Evolutionary conservation across 495 filamentous ascomycete genomes (phyloP).

Genomic region (Podospora didyma): DNA sequence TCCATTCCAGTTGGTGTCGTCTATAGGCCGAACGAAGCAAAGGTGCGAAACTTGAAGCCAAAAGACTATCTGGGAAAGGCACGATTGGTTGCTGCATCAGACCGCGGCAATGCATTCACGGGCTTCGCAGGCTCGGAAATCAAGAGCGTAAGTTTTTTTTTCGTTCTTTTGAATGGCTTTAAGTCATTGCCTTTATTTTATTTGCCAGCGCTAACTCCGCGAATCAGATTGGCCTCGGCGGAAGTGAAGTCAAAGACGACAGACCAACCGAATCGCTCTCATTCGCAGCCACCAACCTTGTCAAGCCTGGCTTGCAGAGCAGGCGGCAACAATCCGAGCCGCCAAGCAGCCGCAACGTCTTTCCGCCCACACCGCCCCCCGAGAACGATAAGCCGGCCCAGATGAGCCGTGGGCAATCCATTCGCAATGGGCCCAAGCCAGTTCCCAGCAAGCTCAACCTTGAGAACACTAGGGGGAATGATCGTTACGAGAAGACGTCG

Average conservation of each 20-base stretch:
- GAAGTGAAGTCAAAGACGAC: conserved; percentile 55
- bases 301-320: conserved; percentile 75
- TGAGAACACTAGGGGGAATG: conserved; percentile 41
- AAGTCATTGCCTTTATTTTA: no score
- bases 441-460: conserved; percentile 52
- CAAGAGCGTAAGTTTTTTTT: conserved; percentile 50
- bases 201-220: conserved; percentile 23
- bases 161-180: background rate
- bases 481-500: conserved; percentile 47
- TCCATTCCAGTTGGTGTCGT: conserved; percentile 95
- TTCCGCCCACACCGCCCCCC: conserved; percentile 93
- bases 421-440: conserved; percentile 51
- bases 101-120: conserved; percentile 69
- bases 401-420: conserved; percentile 49
- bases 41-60: conserved; percentile 94
- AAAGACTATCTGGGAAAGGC: conserved; percentile 98
- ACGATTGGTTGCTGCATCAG: conserved; percentile 85
- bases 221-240: conserved; percentile 3
- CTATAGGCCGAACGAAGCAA: conserved; percentile 93
- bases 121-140: conserved; percentile 73
- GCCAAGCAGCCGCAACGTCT: conserved; percentile 71
- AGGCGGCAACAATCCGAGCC: conserved; percentile 85
- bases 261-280: conserved; percentile 75
- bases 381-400: conserved; percentile 62
- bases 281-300: conserved; percentile 84